Base-by-base conservation (phyloP, 176 grass and related monocot species). In the Aegilops speltoides region DNA sequence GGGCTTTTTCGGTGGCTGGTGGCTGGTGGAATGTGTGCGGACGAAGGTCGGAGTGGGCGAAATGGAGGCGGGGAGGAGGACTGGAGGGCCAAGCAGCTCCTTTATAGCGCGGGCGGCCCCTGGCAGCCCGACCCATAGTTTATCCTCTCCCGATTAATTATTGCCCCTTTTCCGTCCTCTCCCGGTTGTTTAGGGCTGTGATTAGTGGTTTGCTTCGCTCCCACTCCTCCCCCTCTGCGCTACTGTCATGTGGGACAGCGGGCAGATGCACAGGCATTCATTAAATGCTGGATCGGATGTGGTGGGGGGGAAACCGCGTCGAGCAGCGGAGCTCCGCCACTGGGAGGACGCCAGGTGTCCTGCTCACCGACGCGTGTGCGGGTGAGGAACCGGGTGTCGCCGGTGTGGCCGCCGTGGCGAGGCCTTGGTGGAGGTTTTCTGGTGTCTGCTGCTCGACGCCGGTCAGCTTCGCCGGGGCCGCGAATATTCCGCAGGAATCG, bases 1-100 rank as follows among this genome's bases (percentile, higher is more conserved):
- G 37, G 43, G 33, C 45, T 45, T 77, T 52, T 68, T 31, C 5
- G 83, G 45, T 25, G 82, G 23, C 14, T 67, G 64, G 37, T 50
- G 83, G 68, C 32, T 46, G 36, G 36, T 73, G 73, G 24, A 29
- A 2, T 7, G 52, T 76, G 52, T 76, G 25, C 32, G 48, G 72
- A 16, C 9, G 69, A 28, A 24, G 24, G 41, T 72, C 12, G 71
- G 14, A 75, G 24, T 34, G 64, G 36, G 19, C 14, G 69, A 28
- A 59, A 59, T 45, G 79, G 46, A 61, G 85, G 83, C 77, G 89
- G 86, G 85, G 89, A 85, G 82, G 81, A 81, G 38, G 29, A 69
- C 50, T n/a, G 85, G 50, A 52, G 1, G n/a, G 37, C 26, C 23
- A 0, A 31, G 82, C 77, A 81, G 85, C 89, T 84, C 6, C n/a